Evolutionary conservation across 2,329 filamentous ascomycete genomes (phyloP).

Genomic region (Fusarium denticulatum): DNA sequence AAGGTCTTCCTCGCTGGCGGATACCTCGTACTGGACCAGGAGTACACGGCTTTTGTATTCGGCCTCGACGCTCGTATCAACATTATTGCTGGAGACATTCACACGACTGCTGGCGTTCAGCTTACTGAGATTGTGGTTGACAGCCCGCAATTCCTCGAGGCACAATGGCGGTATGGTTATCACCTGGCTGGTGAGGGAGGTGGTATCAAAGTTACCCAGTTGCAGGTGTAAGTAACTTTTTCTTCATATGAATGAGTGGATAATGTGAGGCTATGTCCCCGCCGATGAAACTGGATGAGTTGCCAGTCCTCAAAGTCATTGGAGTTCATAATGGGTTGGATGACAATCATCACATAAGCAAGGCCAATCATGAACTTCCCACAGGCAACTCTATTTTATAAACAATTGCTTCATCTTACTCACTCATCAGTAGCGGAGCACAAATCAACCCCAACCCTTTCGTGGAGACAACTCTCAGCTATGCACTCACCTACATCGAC

Average conservation of each 20-base stretch:
- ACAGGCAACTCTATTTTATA: neutral
- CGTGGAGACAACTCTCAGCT: constrained; percentile 89
- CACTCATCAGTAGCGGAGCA: constrained; percentile 53
- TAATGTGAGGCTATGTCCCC: neutral
- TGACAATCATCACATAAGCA: neutral
- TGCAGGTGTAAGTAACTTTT: constrained; percentile 73
- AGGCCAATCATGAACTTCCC: neutral
- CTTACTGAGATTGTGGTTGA: constrained; percentile 81
- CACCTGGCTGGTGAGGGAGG: constrained; percentile 74
- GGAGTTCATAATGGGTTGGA: constrained; percentile 6
- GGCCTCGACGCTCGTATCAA: constrained; percentile 75
- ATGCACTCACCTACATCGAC: constrained; percentile 84
- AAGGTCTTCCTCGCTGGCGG: constrained; percentile 96
- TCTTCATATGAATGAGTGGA: neutral
- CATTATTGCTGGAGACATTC: constrained; percentile 67
- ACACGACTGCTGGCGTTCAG: constrained; percentile 70
- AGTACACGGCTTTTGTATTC: constrained; percentile 80
- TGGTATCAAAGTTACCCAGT: constrained; percentile 83
- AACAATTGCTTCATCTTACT: constrained; percentile 12
- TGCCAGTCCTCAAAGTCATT: neutral
- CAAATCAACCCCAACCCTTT: constrained; percentile 75
- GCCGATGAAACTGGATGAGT: neutral
- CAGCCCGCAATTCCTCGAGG: constrained; percentile 90
- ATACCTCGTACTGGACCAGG: constrained; percentile 91
- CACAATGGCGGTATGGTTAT: constrained; percentile 89